Base-by-base conservation (phyloP, 768 basidiomycete genomes). In the Mycena capillaripes region DNA sequence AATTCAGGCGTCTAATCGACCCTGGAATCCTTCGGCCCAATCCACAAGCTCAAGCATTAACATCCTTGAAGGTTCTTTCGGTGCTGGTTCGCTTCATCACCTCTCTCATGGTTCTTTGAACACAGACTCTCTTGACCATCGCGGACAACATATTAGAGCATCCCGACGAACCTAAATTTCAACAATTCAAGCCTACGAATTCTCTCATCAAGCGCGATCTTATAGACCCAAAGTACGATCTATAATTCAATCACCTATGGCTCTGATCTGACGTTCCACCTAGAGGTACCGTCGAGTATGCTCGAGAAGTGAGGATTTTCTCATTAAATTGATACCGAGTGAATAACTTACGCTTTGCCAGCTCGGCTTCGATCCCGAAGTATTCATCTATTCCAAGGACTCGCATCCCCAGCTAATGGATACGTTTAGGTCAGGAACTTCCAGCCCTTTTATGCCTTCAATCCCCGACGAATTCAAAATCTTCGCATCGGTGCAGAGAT, bases 11-110 rank as follows among this genome's bases (percentile, higher is more conserved):
- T 44, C 84, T 95, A 70, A 87, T 95, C 70, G 93, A 95, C 76
- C 93, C 93, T 53, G 94, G 93, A 17, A 95, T 96, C 75, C 76
- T 88, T 60, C 88, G 95, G 3, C 92, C 89, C 7, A 95, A 95
- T 78, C 80, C 91, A 16, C 88, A 87, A 72, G 88, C 87, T 59
- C 84, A 88, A 63, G 91, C 92, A 2, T 78, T 88, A 73, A 86
- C 87, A 68, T 87, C 93, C 66, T 82, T 96, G 74, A 90, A 90
- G 86, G 95, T 91, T 75, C 42, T 69, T 69, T 74, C 57, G 67
- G 75, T 63, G 69, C 69, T 36, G 56, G 46, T 58, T 70, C 16
- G 60, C 19, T 64, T 50, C 75, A 66, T 71, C 69, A 68, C 64
- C 52, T 76, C 69, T 62, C 48, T 70, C 62, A 70, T 70, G 64